Evolutionary conservation across 1,284 basidiomycete species (phyloP), one percentile per base, ranked within the genome.

Genomic region (Mycosarcoma mackinlayi): DNA sequence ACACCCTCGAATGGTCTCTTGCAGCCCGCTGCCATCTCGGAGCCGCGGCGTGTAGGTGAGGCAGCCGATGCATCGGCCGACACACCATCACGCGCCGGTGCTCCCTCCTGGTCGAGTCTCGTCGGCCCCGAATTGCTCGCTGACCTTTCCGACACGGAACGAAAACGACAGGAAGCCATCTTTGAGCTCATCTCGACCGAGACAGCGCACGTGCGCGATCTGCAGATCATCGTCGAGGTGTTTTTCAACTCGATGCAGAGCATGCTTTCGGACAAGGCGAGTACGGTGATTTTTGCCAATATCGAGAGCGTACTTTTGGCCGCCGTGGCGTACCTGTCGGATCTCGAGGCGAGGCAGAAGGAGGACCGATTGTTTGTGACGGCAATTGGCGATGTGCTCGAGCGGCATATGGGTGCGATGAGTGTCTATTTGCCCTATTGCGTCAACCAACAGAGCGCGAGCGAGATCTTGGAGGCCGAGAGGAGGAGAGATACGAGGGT

Each of bases 121-220:
- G 90, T 97, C 0, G 92, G 94, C 73, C 88, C 88, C 65, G 88
- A 88, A 33, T 91, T 91, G 0, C 83, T 96, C 30, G 89, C 89
- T 23, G 52, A 90, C 74, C 92, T 98, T 24, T 90, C 91, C 4
- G 94, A 98, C 65, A 87, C 85, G 31, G 96, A 99, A 86, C 95
- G 96, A 87, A 95, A 90, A 84, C 88, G 96, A 1, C 96, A 99
- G 81, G 96, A 99, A 83, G 92, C 94, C 27, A 98, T 99, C 85
- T 98, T 98, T 82, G 96, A 99, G 85, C 92, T 97, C 69, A 96
- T 98, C 55, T 96, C 96, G 82, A 98, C 96, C 16, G 96, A 98
- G 82, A 88, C 93, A 13, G 94, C 97, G 84, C 98, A 98, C 84
- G 94, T 98, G 37, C 88, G 92, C 50, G 95, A 97, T 83, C 89